Percentiles rank a stretch among this genome's conserved stretches.
These are phyloP conservation scores for Arthrocladium fulminans DNA, from an alignment of 2,329 filamentous ascomycete genomes.

Conservation along the genomic window DNA sequence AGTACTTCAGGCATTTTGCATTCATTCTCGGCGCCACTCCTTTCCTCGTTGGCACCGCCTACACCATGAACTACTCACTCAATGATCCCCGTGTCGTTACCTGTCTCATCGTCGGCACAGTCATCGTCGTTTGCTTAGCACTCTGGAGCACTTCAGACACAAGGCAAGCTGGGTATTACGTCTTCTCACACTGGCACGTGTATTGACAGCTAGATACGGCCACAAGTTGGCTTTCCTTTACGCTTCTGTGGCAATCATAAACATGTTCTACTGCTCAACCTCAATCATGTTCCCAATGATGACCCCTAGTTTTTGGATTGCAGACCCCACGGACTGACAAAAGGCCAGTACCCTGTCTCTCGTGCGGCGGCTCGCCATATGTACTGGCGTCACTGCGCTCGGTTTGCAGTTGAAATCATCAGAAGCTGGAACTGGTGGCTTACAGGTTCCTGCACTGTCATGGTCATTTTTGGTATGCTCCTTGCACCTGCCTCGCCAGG, in stretches of 20 bases:
- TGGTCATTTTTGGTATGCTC: conserved; percentile 41
- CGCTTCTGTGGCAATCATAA: conserved; percentile 39
- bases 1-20: conserved; percentile 21
- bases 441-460: conserved; percentile 35
- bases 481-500: conserved; percentile 36
- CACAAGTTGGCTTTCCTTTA: conserved; percentile 42
- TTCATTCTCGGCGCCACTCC: conserved; percentile 31
- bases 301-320: conserved; percentile 39
- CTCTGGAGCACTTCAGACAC: conserved; percentile 34
- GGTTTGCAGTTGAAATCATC: conserved; percentile 36
- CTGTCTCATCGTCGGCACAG: conserved; percentile 30
- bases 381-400: conserved; percentile 37
- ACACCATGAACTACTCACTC: conserved; percentile 30
- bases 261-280: conserved; percentile 45
- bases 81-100: conserved; percentile 32
- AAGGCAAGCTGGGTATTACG: conserved; percentile 24
- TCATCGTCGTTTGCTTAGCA: conserved; percentile 29
- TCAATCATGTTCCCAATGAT: conserved; percentile 42
- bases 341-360: conserved; percentile 33
- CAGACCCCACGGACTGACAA: conserved; percentile 28
- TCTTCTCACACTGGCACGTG: conserved; percentile 36
- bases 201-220: conserved; percentile 39
- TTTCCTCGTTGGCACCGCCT: conserved; percentile 35
- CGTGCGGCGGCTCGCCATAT: conserved; percentile 39
- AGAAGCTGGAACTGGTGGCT: conserved; percentile 44